Evolutionary conservation across 2,329 filamentous ascomycete genomes (phyloP).

Genomic region (Tolypocladium guangdongense): DNA sequence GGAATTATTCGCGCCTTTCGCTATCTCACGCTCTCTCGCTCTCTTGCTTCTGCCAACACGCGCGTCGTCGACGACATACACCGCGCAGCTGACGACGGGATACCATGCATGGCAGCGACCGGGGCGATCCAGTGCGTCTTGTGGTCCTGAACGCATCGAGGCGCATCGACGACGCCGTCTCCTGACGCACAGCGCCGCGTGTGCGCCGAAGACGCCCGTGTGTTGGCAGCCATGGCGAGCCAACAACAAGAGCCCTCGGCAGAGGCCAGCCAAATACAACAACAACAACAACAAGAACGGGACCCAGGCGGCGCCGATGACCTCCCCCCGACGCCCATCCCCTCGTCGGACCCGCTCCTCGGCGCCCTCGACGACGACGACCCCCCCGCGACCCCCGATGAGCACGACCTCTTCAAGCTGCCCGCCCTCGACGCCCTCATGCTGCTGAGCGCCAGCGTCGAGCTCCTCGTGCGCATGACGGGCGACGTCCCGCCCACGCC

Average conservation of each 20-base stretch:
- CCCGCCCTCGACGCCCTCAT: constrained; percentile 65
- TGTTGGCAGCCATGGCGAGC: background rate
- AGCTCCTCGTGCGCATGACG: constrained; percentile 59
- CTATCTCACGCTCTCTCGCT: background rate
- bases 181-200: background rate
- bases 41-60: background rate
- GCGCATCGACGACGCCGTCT: constrained; percentile 4
- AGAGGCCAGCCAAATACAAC: too few species aligned
- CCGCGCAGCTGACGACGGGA: background rate
- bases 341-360: constrained; percentile 26
- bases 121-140: background rate
- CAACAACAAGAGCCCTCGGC: background rate
- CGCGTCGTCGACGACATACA: too few species aligned
- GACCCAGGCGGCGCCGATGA: background rate
- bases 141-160: constrained; percentile 2
- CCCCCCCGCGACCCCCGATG: constrained; percentile 17
- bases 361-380: constrained; percentile 12
- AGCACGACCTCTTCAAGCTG: constrained; percentile 63
- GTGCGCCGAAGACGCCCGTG: background rate
- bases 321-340: constrained; percentile 32
- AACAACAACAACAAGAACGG: background rate
- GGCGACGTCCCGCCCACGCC: constrained; percentile 77
- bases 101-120: constrained; percentile 1
- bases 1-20: too few species aligned
- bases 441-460: constrained; percentile 62